phyloP scores from a whole-genome alignment of 805 yeast species.

The Blastobotrys robertii region DNA sequence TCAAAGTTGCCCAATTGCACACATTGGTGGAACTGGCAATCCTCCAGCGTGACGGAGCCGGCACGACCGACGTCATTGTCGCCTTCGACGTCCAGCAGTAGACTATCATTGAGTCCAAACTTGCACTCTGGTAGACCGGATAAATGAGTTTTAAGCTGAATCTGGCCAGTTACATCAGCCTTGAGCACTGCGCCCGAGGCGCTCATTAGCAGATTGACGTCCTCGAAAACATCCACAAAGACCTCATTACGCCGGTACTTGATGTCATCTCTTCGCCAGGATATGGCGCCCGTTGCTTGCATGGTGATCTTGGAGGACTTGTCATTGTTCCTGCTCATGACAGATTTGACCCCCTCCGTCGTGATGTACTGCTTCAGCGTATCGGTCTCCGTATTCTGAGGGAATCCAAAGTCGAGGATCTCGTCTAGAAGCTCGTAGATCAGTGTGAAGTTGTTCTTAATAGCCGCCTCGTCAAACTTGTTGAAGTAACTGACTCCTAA shows the following conservation, averaged over 20 bases:
- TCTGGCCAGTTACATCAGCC: constrained; percentile 67
- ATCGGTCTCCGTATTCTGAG: constrained; percentile 50
- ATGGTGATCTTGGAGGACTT: constrained; percentile 22
- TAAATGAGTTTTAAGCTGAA: constrained; percentile 59
- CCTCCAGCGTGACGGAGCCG: constrained; percentile 52
- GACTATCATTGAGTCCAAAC: constrained; percentile 61
- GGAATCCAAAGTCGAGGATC: constrained; percentile 67
- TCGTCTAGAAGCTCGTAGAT: constrained; percentile 75
- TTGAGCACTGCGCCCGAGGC: constrained; percentile 48
- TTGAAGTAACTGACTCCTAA: constrained; percentile 40
- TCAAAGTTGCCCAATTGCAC: constrained; percentile 67
- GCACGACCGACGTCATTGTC: constrained; percentile 32
- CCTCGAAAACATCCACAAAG: constrained; percentile 65
- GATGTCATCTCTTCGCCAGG: constrained; percentile 66
- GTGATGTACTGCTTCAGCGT: constrained; percentile 32
- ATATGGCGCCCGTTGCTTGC: constrained; percentile 34
- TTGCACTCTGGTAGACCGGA: constrained; percentile 79
- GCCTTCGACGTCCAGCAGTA: constrained; percentile 22
- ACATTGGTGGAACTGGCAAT: constrained; percentile 80
- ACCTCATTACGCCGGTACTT: constrained; percentile 78
- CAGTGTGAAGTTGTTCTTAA: constrained; percentile 56
- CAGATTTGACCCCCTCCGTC: constrained; percentile 20
- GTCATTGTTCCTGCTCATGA: constrained; percentile 6
- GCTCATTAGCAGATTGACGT: constrained; percentile 58
- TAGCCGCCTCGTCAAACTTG: constrained; percentile 36